phyloP scores from a whole-genome alignment of 495 filamentous ascomycete species.

The Trichodelitschia bisporula region DNA sequence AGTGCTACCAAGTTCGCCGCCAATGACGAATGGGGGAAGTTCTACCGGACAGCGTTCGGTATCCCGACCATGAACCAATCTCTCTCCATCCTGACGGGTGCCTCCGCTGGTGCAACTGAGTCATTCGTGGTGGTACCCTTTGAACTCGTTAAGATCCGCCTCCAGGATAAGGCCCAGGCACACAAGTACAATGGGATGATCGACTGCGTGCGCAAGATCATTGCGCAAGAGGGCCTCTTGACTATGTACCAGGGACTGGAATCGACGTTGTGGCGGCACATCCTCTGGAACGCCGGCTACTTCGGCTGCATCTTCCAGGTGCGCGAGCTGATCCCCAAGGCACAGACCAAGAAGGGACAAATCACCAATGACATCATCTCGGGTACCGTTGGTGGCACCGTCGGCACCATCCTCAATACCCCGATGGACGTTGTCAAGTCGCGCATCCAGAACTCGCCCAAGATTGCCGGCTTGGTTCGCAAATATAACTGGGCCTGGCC shows the following conservation, averaged over 20 bases:
- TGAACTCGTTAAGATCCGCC: constrained; percentile 85
- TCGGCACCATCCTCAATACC: constrained; percentile 87
- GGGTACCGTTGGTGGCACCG: constrained; percentile 66
- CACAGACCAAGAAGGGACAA: constrained; percentile 54
- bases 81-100: constrained; percentile 76
- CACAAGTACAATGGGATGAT: constrained; percentile 82
- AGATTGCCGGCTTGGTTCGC: constrained; percentile 46
- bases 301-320: constrained; percentile 98
- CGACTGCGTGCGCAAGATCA: constrained; percentile 72
- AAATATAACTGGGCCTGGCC: constrained; percentile 99
- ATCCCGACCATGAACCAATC: constrained; percentile 67
- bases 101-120: constrained; percentile 86
- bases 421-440: constrained; percentile 97
- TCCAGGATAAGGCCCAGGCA: constrained; percentile 87
- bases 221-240: constrained; percentile 58
- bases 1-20: constrained; percentile 95
- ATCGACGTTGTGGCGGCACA: constrained; percentile 87
- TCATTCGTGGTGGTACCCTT: constrained; percentile 88
- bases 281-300: constrained; percentile 94
- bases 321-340: constrained; percentile 51
- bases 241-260: constrained; percentile 94
- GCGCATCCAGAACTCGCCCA: constrained; percentile 79
- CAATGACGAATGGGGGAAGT: constrained; percentile 89
- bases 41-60: constrained; percentile 70
- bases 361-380: constrained; percentile 71